Percentiles rank a stretch among this genome's conserved stretches.
These are phyloP conservation scores for Kwoniella sp. DNA, from an alignment of 768 basidiomycete genomes.

Conservation along the genomic window DNA sequence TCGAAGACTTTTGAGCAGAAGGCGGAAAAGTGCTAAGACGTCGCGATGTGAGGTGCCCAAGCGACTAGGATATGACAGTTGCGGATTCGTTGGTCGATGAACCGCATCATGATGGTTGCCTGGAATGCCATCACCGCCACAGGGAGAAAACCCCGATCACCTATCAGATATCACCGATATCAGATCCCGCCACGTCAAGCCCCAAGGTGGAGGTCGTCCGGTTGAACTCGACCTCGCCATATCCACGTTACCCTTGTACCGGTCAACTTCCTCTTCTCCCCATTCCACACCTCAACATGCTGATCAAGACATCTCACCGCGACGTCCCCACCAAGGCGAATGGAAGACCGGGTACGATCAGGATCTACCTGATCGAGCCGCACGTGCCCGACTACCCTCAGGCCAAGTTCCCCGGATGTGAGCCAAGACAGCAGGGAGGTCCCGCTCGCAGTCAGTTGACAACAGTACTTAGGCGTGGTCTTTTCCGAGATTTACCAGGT, in stretches of 20 bases:
- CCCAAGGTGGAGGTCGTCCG: conserved; percentile 11
- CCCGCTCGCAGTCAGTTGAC: not conserved
- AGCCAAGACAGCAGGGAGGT: not conserved
- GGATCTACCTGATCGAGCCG: conserved; percentile 79
- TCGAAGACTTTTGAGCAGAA: too few relatives aligned
- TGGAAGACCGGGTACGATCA: conserved; percentile 60
- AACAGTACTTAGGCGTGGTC: conserved; percentile 51
- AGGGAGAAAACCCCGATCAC: not conserved
- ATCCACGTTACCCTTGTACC: not conserved
- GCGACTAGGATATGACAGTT: not conserved
- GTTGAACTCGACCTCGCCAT: too few relatives aligned
- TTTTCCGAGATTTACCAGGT: conserved; percentile 84
- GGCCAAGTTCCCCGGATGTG: conserved; percentile 78
- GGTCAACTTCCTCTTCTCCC: not conserved
- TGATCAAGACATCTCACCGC: conserved; percentile 71
- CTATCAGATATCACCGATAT: not conserved
- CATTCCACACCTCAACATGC: conserved; percentile 55
- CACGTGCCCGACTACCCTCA: conserved; percentile 74
- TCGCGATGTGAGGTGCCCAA: not conserved
- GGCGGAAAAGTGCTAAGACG: not conserved
- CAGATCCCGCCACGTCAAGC: not conserved
- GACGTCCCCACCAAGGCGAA: conserved; percentile 71
- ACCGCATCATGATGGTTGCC: not conserved
- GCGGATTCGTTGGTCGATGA: not conserved
- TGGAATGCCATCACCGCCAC: not conserved